Conservation (phyloP, 352 stramenopile genomes). For the Globisporangium nunn region DNA sequence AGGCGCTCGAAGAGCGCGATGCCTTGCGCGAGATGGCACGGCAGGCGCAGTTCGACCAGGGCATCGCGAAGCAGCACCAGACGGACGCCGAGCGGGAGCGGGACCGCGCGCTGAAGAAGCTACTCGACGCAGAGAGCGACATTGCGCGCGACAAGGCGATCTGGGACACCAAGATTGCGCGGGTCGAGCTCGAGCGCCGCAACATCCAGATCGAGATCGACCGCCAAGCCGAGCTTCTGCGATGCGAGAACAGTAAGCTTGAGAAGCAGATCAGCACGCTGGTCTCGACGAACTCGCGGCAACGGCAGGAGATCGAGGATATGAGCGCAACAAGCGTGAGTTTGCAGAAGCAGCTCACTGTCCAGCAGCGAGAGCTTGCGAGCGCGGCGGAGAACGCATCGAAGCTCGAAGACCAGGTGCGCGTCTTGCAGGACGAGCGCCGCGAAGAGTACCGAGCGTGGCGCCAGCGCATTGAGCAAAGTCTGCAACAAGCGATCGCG, state of each 20-base stretch:
- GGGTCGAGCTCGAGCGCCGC: conserved; percentile 36
- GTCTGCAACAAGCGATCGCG: conserved; percentile 22
- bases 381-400: conserved; percentile 1
- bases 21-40: conserved; percentile 26
- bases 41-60: conserved; percentile 45
- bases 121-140: conserved; percentile 25
- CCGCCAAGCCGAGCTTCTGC: conserved; percentile 36
- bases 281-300: conserved; percentile 10
- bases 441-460: conserved; percentile 26
- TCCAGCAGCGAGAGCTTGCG: conserved; percentile 19
- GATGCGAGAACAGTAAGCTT: conserved; percentile 27
- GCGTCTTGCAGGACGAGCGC: conserved; percentile 26
- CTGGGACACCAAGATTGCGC: conserved; percentile 33
- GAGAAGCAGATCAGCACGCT: conserved; percentile 25
- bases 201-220: conserved; percentile 65
- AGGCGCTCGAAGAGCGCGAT: conserved; percentile 41
- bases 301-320: conserved; percentile 23
- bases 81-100: conserved; percentile 32
- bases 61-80: conserved; percentile 38
- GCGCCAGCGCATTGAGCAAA: conserved; percentile 20
- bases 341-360: conserved; percentile 22
- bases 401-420: conserved; percentile 26
- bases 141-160: conserved; percentile 35
- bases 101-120: conserved; percentile 23
- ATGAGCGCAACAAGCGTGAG: conserved; percentile 13